phyloP scores from a whole-genome alignment of 129 eudicot genomes.

The Apium graveolens region DNA sequence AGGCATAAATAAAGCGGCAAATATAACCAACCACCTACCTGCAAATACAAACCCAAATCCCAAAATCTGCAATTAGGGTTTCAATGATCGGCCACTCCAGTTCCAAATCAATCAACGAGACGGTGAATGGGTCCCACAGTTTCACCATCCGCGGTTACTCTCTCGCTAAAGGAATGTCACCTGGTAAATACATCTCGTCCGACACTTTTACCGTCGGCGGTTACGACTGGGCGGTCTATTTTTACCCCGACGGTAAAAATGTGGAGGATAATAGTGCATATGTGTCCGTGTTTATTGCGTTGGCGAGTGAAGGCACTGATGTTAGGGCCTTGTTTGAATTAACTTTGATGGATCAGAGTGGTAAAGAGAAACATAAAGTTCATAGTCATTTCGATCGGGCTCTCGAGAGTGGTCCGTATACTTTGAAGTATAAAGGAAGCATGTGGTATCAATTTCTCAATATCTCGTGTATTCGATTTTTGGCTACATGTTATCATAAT shows the following conservation, averaged over 20 bases:
- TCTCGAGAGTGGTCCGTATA: constrained; percentile 73
- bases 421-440: constrained; percentile 78
- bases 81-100: constrained; percentile 35
- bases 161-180: constrained; percentile 65
- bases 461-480: too few relatives aligned
- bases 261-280: constrained; percentile 50
- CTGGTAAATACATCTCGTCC: constrained; percentile 54
- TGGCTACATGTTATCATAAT: too few relatives aligned
- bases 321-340: constrained; percentile 82
- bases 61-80: not conserved
- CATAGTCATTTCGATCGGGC: constrained; percentile 88
- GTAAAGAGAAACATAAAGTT: constrained; percentile 60
- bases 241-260: constrained; percentile 68
- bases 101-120: constrained; percentile 70
- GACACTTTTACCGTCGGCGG: constrained; percentile 77
- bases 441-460: constrained; percentile 50
- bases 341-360: constrained; percentile 68
- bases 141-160: constrained; percentile 70
- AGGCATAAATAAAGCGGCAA: too few relatives aligned
- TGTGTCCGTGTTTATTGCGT: constrained; percentile 56
- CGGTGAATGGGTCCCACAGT: constrained; percentile 61
- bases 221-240: constrained; percentile 71
- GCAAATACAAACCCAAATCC: not conserved
- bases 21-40: too few relatives aligned
- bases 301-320: constrained; percentile 71